Conservation (phyloP, 257 asterid species). For the Penstemon eatonii region DNA sequence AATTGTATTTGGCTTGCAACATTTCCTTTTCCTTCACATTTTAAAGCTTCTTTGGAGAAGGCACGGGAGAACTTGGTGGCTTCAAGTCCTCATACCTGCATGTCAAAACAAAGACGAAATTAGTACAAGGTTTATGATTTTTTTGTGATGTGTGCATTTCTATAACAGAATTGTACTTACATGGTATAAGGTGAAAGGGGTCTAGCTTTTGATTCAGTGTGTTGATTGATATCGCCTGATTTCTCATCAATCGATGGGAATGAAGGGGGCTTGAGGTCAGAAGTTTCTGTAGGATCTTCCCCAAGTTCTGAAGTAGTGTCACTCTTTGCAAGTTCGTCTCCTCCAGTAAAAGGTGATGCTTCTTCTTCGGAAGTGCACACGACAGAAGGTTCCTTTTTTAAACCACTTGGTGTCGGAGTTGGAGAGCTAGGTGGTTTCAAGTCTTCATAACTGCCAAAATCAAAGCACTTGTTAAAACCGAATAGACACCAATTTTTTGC, state of each 20-base stretch:
- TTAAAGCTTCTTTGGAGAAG: conserved; percentile 46
- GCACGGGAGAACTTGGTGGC: conserved; percentile 74
- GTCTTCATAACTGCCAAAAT: conserved; percentile 52
- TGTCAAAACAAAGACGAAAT: conserved; percentile 18
- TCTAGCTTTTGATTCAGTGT: conserved; percentile 28
- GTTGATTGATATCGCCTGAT: conserved; percentile 26
- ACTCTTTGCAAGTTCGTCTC: conserved; percentile 34
- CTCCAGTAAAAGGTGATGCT: conserved; percentile 31
- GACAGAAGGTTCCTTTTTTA: conserved; percentile 32
- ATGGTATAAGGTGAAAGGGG: conserved; percentile 68
- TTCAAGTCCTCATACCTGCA: conserved; percentile 80
- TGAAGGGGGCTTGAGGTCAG: conserved; percentile 55
- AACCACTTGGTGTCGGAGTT: conserved; percentile 52
- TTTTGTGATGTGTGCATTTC: neutral
- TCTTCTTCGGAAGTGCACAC: conserved; percentile 30
- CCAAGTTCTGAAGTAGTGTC: conserved; percentile 19
- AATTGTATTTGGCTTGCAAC: conserved; percentile 14
- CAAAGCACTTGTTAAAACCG: conserved; percentile 23
- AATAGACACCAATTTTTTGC: neutral
- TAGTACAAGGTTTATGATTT: neutral
- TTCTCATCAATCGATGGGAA: conserved; percentile 38
- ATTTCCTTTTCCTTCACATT: neutral
- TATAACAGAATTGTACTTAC: conserved; percentile 35
- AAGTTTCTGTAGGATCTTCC: conserved; percentile 19
- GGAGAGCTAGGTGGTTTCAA: conserved; percentile 71